These are phyloP conservation scores for Beauveria pseudobassiana DNA, from an alignment of 2,329 filamentous ascomycete genomes.

Conservation along the genomic window DNA sequence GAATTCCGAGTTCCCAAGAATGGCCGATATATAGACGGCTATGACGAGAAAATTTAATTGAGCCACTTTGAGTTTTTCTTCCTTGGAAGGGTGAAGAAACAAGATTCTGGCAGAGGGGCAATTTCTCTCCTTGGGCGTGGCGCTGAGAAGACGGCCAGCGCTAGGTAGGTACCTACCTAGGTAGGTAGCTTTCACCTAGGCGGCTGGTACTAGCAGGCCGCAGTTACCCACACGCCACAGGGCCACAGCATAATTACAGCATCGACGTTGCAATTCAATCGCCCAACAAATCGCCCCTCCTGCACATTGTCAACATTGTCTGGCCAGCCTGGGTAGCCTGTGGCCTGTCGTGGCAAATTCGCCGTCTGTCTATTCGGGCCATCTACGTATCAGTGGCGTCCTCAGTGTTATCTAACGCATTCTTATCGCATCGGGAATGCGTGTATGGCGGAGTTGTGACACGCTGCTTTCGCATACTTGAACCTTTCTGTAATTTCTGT, in stretches of 20 bases:
- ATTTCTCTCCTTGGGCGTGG: conserved; percentile 1
- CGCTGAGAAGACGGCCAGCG: conserved; percentile 1
- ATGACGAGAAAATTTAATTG: neutral
- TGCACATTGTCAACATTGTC: neutral
- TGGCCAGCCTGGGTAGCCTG: neutral
- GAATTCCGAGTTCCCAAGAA: neutral
- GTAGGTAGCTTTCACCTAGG: neutral
- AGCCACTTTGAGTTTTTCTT: neutral
- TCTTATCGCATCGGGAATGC: neutral
- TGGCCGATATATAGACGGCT: neutral
- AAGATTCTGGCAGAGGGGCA: conserved; percentile 2
- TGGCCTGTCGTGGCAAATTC: neutral
- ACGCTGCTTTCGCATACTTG: no score
- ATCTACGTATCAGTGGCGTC: neutral
- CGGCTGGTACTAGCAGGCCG: neutral
- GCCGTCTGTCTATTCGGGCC: neutral
- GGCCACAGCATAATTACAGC: neutral
- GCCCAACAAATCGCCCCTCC: conserved; percentile 2
- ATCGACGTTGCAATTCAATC: neutral
- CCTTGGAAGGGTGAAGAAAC: conserved; percentile 4
- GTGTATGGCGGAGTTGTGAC: no score
- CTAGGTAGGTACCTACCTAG: neutral
- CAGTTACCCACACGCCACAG: neutral
- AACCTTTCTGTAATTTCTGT: no score
- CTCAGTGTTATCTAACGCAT: neutral